Base-by-base conservation (phyloP, 805 yeast species). In the Schizosaccharomyces osmophilus region DNA sequence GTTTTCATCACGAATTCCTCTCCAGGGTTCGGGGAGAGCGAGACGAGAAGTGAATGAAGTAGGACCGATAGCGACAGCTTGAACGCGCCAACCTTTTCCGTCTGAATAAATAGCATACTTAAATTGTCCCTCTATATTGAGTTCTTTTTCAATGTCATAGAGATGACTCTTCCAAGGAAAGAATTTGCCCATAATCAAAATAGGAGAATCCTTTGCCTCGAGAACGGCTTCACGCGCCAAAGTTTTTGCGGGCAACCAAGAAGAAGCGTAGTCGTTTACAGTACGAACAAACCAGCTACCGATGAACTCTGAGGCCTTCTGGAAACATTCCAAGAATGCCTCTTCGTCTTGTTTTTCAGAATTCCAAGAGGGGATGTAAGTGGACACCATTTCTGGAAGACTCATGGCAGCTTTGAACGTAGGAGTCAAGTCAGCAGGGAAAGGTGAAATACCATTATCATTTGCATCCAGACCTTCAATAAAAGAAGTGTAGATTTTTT, bases 101-200 rank as follows among this genome's bases (percentile, higher is more conserved):
- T 89, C 95, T 39, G 82, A 74, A 73, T 88, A 90, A 62, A 93
- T 73, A 1, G 87, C 95, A 70, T 86, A 90, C 63, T 84, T 74
- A 58, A 82, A 80, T 15, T 62, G 63, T 57, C 65, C 69, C 65
- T 74, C 75, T 42, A 66, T 59, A 2, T 51, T 55, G 26, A 79
- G 77, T 31, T 74, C 73, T 65, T 78, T 73, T 72, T 93, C 96
- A 63, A 86, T 75, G 22, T 76, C 74, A 70, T 81, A 87, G 59
- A 90, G 75, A 70, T 93, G 97, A 69, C 87, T 96, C 71, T 88
- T 89, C 98, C 98, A 93, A 59, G 95, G 95, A 61, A 87, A 85
- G 70, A 84, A 87, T 64, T 79, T 78, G n/a, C 79, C 81, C 64
- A 93, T 77, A 3, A 85, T 77, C 11, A 93, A 67, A 55, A 90